Conservation (phyloP, 495 filamentous ascomycete species). For the Xylaria sp. region DNA sequence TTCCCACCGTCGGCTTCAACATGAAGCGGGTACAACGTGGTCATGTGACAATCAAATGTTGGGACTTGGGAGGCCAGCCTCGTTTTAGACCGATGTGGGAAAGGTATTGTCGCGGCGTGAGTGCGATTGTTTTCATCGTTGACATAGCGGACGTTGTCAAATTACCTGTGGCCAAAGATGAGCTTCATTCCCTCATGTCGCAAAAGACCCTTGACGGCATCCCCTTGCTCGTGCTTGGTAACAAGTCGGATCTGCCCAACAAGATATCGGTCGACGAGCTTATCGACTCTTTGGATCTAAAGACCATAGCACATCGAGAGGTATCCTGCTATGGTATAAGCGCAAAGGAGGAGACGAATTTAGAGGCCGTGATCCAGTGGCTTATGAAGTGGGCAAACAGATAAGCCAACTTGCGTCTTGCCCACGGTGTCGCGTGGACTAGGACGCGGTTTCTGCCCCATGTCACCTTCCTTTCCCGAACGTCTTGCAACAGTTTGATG, state of each 20-base stretch:
- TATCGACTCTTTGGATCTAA: slow-evolving; percentile 91
- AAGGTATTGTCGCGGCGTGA: slow-evolving; percentile 95
- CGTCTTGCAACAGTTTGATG: slow-evolving; percentile 37
- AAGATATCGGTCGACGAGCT: slow-evolving; percentile 92
- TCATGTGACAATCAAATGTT: slow-evolving; percentile 98
- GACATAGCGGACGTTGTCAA: slow-evolving; percentile 84
- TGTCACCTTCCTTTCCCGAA: slow-evolving; percentile 28
- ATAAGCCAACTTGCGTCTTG: slow-evolving; percentile 36
- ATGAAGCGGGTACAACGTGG: slow-evolving; percentile 98
- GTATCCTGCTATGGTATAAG: slow-evolving; percentile 99
- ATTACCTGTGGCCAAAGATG: slow-evolving; percentile 86
- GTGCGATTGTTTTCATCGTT: slow-evolving; percentile 98
- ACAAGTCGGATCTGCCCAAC: slow-evolving; percentile 91
- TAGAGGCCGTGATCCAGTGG: slow-evolving; percentile 97
- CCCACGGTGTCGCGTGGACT: slow-evolving; percentile 20
- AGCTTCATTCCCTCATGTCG: slow-evolving; percentile 86
- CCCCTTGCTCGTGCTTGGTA: slow-evolving; percentile 93
- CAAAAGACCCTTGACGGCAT: slow-evolving; percentile 88
- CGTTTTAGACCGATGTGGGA: slow-evolving; percentile 99
- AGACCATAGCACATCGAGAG: slow-evolving; percentile 87
- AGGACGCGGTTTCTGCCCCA: slow-evolving; percentile 12
- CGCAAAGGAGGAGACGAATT: slow-evolving; percentile 97
- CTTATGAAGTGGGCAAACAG: slow-evolving; percentile 84
- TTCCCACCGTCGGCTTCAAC: slow-evolving; percentile 98
- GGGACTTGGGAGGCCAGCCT: slow-evolving; percentile 97